Evolutionary conservation across 805 yeast genomes (phyloP).

Genomic region (Jamesozyma lodderae): DNA sequence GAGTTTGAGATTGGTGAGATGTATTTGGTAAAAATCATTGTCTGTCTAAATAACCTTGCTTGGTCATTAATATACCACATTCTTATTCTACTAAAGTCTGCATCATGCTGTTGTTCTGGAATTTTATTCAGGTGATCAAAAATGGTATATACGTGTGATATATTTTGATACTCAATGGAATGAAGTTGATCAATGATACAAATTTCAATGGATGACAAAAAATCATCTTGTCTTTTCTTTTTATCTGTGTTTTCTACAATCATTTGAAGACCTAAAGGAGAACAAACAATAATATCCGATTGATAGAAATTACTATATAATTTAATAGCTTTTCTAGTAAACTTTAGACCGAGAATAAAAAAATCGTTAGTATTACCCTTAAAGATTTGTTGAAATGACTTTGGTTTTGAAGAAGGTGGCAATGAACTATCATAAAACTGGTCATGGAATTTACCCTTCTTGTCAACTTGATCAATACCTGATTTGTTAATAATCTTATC

Average conservation of each 20-base stretch:
- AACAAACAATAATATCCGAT: constrained; percentile 80
- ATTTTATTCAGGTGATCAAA: constrained; percentile 62
- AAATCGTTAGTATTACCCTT: constrained; percentile 88
- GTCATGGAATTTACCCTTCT: constrained; percentile 59
- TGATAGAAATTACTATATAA: constrained; percentile 75
- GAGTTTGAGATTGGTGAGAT: constrained; percentile 75
- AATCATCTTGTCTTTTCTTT: constrained; percentile 61
- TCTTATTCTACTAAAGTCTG: constrained; percentile 85
- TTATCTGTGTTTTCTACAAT: constrained; percentile 58
- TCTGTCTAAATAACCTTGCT: constrained; percentile 64
- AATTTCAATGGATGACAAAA: constrained; percentile 81
- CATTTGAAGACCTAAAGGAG: constrained; percentile 82
- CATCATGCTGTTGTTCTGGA: constrained; percentile 70
- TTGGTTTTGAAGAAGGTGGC: constrained; percentile 54
- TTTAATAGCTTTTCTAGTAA: constrained; percentile 80
- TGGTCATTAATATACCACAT: constrained; percentile 89
- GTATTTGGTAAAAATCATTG: constrained; percentile 65
- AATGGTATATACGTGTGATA: constrained; percentile 76
- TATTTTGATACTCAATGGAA: constrained; percentile 82
- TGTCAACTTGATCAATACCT: constrained; percentile 69
- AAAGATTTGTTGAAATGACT: constrained; percentile 70
- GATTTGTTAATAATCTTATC: constrained; percentile 51
- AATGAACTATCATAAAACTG: constrained; percentile 54
- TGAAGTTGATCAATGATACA: constrained; percentile 75
- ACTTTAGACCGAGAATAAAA: constrained; percentile 83